Evolutionary conservation across 257 asterid genomes (phyloP).

Genomic region (Penstemon eatonii): DNA sequence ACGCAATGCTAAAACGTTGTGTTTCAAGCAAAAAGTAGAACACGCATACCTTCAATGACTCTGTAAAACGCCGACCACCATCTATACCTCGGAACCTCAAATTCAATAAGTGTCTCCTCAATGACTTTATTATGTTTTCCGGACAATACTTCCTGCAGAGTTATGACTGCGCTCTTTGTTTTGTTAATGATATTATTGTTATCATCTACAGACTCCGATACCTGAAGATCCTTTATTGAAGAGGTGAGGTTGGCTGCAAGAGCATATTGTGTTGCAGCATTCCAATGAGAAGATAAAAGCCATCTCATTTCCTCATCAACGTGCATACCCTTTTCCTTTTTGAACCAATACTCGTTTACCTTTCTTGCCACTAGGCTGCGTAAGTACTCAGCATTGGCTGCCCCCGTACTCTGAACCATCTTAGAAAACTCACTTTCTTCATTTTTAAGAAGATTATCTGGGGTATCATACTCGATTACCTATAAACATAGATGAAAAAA

Average conservation of each 20-base stretch:
- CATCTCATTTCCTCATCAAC: slow-evolving; percentile 24
- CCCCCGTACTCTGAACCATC: slow-evolving; percentile 55
- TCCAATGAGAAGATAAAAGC: background rate
- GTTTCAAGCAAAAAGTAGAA: slow-evolving; percentile 3
- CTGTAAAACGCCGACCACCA: slow-evolving; percentile 77
- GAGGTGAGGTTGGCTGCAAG: background rate
- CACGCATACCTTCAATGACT: slow-evolving; percentile 56
- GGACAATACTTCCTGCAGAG: slow-evolving; percentile 51
- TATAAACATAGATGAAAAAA: slow-evolving; percentile 6
- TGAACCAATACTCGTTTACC: slow-evolving; percentile 6
- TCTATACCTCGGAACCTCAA: slow-evolving; percentile 46
- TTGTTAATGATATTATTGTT: too few species aligned
- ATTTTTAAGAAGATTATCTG: slow-evolving; percentile 33
- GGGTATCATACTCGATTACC: slow-evolving; percentile 45
- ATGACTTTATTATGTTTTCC: slow-evolving; percentile 56
- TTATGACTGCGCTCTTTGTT: background rate
- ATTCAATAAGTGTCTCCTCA: slow-evolving; percentile 56
- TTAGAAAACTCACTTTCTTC: slow-evolving; percentile 45
- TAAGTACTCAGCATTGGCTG: slow-evolving; percentile 50
- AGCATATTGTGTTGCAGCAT: background rate
- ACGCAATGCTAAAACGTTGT: too few species aligned
- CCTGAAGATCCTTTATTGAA: too few species aligned
- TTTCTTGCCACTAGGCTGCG: slow-evolving; percentile 39
- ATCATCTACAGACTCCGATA: too few species aligned
- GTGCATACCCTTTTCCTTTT: slow-evolving; percentile 5